These are phyloP conservation scores for Soucietia sequanensis DNA, from an alignment of 805 yeast genomes.

Conservation along the genomic window DNA sequence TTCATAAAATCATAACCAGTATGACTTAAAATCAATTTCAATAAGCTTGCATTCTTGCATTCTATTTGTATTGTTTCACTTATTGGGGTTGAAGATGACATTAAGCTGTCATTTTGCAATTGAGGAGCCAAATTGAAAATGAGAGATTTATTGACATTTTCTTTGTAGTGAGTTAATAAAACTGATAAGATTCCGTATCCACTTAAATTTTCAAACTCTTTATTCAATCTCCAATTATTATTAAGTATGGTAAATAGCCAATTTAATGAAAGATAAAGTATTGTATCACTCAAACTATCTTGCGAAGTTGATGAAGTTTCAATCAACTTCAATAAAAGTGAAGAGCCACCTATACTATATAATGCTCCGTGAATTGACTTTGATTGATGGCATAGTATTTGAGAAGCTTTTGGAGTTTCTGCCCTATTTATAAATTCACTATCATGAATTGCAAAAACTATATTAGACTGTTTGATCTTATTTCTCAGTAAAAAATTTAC, in stretches of 20 bases:
- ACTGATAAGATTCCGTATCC: slow-evolving; percentile 63
- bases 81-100: background rate
- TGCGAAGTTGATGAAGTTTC: slow-evolving; percentile 41
- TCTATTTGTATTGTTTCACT: too few relatives aligned
- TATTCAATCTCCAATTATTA: slow-evolving; percentile 49
- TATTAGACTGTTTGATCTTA: background rate
- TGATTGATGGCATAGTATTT: slow-evolving; percentile 20
- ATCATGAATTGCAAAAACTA: slow-evolving; percentile 1
- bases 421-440: slow-evolving; percentile 4
- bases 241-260: slow-evolving; percentile 44
- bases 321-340: slow-evolving; percentile 43
- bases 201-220: slow-evolving; percentile 57
- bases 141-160: slow-evolving; percentile 18
- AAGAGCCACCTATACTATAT: slow-evolving; percentile 52
- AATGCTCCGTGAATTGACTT: slow-evolving; percentile 30
- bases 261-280: slow-evolving; percentile 33
- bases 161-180: slow-evolving; percentile 48
- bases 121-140: slow-evolving; percentile 1
- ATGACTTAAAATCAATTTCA: slow-evolving; percentile 48
- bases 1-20: slow-evolving; percentile 55
- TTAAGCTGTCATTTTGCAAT: background rate
- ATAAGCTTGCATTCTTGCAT: too few relatives aligned
- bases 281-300: slow-evolving; percentile 14
- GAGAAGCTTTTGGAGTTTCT: slow-evolving; percentile 6
- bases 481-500: background rate